Conservation (phyloP, 2,329 filamentous ascomycete species). For the Aspergillus sclerotialis region DNA sequence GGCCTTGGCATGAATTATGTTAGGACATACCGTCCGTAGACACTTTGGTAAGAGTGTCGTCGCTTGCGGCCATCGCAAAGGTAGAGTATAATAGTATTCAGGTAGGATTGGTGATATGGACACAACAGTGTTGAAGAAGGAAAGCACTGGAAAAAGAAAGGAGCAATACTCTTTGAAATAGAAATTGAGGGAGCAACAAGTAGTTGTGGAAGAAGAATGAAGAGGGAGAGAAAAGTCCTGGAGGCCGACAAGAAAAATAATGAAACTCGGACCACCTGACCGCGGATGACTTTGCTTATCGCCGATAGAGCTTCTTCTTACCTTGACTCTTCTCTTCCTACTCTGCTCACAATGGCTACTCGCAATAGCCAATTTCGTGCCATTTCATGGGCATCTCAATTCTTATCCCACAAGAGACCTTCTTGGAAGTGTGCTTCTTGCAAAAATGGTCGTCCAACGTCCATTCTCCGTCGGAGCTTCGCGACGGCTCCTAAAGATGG, state of each 20-base stretch:
- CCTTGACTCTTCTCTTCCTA: neutral
- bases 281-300: no score
- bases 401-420: constrained; percentile 14
- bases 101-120: no score
- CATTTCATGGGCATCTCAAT: constrained; percentile 23
- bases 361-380: constrained; percentile 21
- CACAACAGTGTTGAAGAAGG: no score
- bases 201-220: no score
- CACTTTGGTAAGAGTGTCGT: constrained; percentile 33
- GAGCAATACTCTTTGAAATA: no score
- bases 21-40: constrained; percentile 35
- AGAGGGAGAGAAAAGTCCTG: no score
- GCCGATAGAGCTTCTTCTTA: no score
- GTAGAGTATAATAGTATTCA: no score
- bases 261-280: constrained; percentile 31
- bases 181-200: no score
- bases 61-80: constrained; percentile 23
- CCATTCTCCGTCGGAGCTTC: constrained; percentile 19
- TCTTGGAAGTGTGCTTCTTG: constrained; percentile 25
- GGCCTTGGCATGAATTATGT: no score
- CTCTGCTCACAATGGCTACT: constrained; percentile 19
- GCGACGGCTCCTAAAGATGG: constrained; percentile 17
- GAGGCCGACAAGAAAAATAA: constrained; percentile 4
- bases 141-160: constrained; percentile 9
- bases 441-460: constrained; percentile 14